Evolutionary conservation across 495 filamentous ascomycete species (phyloP).

Genomic region (Aspergillus kassunensis): DNA sequence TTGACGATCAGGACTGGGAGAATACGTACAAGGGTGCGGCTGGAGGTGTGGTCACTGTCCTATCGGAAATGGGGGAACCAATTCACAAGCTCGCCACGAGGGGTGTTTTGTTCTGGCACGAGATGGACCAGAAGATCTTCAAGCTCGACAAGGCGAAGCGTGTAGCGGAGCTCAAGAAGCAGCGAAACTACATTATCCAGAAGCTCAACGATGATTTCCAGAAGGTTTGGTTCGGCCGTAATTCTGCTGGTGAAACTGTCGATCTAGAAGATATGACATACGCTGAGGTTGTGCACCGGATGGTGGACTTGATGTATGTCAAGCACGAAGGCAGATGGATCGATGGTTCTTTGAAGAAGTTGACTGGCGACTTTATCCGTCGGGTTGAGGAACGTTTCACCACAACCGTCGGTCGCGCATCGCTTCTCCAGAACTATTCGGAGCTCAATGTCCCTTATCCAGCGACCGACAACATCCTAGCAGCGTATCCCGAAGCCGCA

Average conservation of each 20-base stretch:
- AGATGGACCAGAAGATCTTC: conserved; percentile 98
- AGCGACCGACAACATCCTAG: conserved; percentile 71
- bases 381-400: conserved; percentile 93
- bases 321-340: conserved; percentile 95
- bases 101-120: conserved; percentile 92
- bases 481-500: conserved; percentile 79
- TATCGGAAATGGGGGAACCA: conserved; percentile 98
- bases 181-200: conserved; percentile 90
- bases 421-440: conserved; percentile 77
- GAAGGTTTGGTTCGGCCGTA: conserved; percentile 97
- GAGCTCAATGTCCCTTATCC: conserved; percentile 82
- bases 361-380: conserved; percentile 92
- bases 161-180: conserved; percentile 85
- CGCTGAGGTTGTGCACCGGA: conserved; percentile 81
- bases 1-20: conserved; percentile 90
- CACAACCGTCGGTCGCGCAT: conserved; percentile 58
- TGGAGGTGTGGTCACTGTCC: conserved; percentile 93
- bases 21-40: conserved; percentile 91
- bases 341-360: conserved; percentile 71
- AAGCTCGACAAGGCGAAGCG: conserved; percentile 92
- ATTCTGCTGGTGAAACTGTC: conserved; percentile 69
- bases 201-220: conserved; percentile 98
- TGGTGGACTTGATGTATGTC: conserved; percentile 96
- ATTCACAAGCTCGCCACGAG: conserved; percentile 97
- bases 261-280: conserved; percentile 99